phyloP scores from a whole-genome alignment of 352 stramenopile genomes.

The Globisporangium paroecandrum region DNA sequence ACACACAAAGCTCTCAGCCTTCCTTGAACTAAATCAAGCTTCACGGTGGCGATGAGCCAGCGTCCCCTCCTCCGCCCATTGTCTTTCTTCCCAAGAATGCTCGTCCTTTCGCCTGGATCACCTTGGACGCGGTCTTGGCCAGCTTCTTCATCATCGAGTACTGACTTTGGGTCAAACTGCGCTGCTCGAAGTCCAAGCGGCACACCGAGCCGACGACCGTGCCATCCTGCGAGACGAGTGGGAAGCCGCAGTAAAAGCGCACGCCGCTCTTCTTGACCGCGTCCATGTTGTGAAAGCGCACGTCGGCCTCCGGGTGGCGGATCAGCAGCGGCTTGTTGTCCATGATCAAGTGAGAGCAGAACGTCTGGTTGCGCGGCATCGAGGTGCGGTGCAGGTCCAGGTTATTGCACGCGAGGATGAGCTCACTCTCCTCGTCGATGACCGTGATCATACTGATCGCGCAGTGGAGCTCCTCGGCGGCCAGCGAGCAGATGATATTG shows the following conservation, averaged over 20 bases:
- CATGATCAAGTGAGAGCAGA: constrained; percentile 68
- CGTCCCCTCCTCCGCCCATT: background rate
- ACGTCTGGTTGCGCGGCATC: constrained; percentile 15
- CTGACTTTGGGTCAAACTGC: background rate
- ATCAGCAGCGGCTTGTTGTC: constrained; percentile 57
- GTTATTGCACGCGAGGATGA: constrained; percentile 1
- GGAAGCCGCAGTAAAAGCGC: constrained; percentile 6
- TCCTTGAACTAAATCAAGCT: no score
- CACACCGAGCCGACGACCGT: background rate
- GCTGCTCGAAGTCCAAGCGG: background rate
- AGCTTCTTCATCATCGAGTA: constrained; percentile 2
- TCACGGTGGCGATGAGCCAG: background rate
- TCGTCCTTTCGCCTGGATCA: background rate
- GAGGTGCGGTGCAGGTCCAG: background rate
- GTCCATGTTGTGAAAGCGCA: constrained; percentile 38
- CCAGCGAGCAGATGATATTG: constrained; percentile 1
- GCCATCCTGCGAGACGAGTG: background rate
- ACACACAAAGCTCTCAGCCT: no score
- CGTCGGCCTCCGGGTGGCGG: constrained; percentile 54
- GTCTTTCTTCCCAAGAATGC: background rate
- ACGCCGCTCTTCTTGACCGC: background rate
- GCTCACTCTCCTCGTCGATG: background rate
- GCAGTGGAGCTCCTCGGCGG: background rate
- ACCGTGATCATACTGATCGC: background rate
- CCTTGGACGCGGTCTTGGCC: constrained; percentile 1